Base-by-base conservation (phyloP, 768 basidiomycete genomes). In the Trametes maxima region DNA sequence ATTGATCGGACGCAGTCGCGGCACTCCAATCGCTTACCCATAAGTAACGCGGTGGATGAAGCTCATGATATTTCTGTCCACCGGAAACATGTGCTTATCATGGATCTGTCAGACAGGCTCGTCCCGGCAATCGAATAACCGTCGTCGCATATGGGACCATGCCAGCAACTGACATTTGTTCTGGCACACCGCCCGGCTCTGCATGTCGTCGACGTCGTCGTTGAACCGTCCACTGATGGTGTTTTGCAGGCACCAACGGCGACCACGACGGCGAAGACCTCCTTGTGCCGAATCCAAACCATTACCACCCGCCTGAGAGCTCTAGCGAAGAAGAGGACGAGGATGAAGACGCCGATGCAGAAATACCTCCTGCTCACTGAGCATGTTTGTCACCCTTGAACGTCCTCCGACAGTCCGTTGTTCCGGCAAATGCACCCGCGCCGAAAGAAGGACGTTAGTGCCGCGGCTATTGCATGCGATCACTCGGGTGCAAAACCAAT, bases 201-300 rank as follows among this genome's bases (percentile, higher is more conserved):
- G 44, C 21, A 19, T 45, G 44, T 33, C n/a, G 42, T 43, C 37
- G 37, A 39, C 37, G 5, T 48, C 10, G 46, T 48, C 24, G 17
- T 5, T 19, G 17, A 35, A 17, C 5, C 25, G 33, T 25, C 46
- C 13, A 19, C 56, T 28, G 25, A 55, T 37, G 14, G 28, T 12
- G 1, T 14, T 28, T 39, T 51, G 56, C 62, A 73, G 28, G 39
- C 40, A 4, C 48, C 11, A 40, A 21, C 39, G 53, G 72, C 71
- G 48, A 62, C 56, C 50, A 70, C 44, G 78, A 80, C 8, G 75
- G 75, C 19, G 85, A 84, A 57, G 89, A 92, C 68, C 77, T 91
- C 21, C 77, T 90, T 12, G 76, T 88, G 3, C 79, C 80, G 3
- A 92, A 91, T 70, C 88, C 89, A 1, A 92, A 92, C 66, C 88